Evolutionary conservation across 257 asterid species (phyloP), one percentile per base, ranked within the genome.

Genomic region (Solanum paucissectum): DNA sequence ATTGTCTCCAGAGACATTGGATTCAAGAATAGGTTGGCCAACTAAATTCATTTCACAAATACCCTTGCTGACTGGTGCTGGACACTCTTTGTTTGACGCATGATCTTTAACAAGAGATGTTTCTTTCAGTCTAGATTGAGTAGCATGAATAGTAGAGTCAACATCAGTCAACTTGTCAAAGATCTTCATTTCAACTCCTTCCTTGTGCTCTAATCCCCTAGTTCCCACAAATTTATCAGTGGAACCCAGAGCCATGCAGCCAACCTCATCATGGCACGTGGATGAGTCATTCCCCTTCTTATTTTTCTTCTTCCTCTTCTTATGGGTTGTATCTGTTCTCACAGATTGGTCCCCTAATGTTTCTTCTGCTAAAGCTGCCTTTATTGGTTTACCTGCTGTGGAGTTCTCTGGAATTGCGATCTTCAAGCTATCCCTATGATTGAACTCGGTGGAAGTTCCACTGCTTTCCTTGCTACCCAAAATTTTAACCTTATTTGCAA

Each of bases 271-370:
- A 84, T 42, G 40, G 74, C 82, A 36, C 33, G 12, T 34, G 9
- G 33, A 42, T 84, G 29, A 72, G 29, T n/a, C 75, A 36, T 83
- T 77, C 68, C 36, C 83, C 72, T 84, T 64, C 46, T 82, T 91
- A 60, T 12, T 89, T 46, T 64, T 84, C 83, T 88, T 88, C 91
- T 74, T 87, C 27, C 73, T 84, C 86, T 88, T 88, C 89, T 74
- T 87, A 40, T 16, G 58, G 66, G 12, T 9, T 27, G 77, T 33
- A 83, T 66, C 52, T 44, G 73, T 74, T 37, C 32, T 36, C 71
- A 44, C 77, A 33, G 74, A 36, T 64, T 44, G 68, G 34, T 33
- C 87, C 52, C 83, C 89, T 16, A 71, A 58, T 23, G 89, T 87
- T 83, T 86, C 89, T 83, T 86, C 89, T 16, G 85, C 55, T 64